Base-by-base conservation (phyloP, 257 asterid species). In the Fraxinus cuspidata region DNA sequence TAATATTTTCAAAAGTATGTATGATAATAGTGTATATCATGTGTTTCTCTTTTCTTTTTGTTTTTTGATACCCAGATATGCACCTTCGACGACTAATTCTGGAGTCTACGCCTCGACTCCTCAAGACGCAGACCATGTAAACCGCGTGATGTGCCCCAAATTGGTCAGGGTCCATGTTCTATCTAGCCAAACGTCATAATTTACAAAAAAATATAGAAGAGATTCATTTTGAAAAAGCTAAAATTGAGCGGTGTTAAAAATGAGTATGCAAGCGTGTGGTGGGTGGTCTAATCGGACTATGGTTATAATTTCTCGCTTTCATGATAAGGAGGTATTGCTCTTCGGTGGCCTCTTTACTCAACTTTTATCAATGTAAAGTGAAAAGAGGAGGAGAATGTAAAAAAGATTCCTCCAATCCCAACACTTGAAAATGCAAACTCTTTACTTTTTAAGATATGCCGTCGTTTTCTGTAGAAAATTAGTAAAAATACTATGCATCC, bases 261-360 rank as follows among this genome's bases (percentile, higher is more conserved):
- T 58, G 28, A n/a, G 28, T 29, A 35, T 25, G 78, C 76, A 83
- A 80, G 83, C 81, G 87, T 88, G 89, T 85, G 91, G 94, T 89
- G 93, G 89, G 78, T 75, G 42, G 97, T 91, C 97, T 88, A 83
- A 93, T 91, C 96, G 76, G 81, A 72, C 75, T 78, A 2, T 77
- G 73, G 37, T 73, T 78, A 32, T 78, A 60, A 65, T 76, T 81
- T 79, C 82, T 87, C 73, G 74, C 89, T 87, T 86, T 91, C 90
- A 89, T 91, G 87, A 89, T 91, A 83, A 84, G 81, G 82, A 81
- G 92, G 86, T 82, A 79, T 73, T 91, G 93, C 97, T 92, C 92
- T 91, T 89, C 94, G 94, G 97, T 93, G 97, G 79, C 89, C 87
- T 84, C 81, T 83, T 72, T 87, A 71, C 75, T 34, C 64, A 79